A percentile compares a stretch with the other conserved stretches of the same genome.
Conservation (phyloP, 2,329 filamentous ascomycete species). For the Aspergillus clavatus region DNA sequence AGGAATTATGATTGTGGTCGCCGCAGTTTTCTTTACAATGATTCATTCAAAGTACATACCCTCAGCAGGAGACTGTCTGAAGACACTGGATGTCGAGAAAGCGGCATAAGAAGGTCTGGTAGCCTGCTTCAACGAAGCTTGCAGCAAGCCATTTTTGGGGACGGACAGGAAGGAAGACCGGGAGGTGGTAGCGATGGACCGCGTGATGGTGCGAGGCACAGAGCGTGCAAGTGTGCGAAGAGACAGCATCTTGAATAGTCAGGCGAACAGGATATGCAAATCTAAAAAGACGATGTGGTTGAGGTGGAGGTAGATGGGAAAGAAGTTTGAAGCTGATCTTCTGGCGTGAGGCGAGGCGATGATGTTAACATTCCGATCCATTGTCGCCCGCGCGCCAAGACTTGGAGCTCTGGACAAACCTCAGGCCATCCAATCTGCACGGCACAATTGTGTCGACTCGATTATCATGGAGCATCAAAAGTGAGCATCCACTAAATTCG, state of each 20-base stretch:
- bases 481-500: too few species aligned
- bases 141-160: conserved; percentile 49
- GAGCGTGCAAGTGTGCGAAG: conserved; percentile 62
- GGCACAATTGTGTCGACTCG: too few species aligned
- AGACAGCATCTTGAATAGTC: conserved; percentile 59
- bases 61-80: conserved; percentile 44
- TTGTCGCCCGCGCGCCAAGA: conserved; percentile 23
- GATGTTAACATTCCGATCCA: conserved; percentile 25
- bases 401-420: conserved; percentile 1
- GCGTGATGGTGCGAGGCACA: conserved; percentile 59
- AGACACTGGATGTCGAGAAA: conserved; percentile 43
- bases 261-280: neutral
- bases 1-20: neutral
- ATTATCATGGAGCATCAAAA: too few species aligned
- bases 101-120: conserved; percentile 40
- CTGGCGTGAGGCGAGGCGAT: conserved; percentile 18
- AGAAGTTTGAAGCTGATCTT: conserved; percentile 5
- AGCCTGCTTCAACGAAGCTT: conserved; percentile 45
- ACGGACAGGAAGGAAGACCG: conserved; percentile 47
- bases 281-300: neutral
- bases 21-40: neutral
- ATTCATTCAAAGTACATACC: conserved; percentile 29
- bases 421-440: neutral
- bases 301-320: neutral
- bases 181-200: conserved; percentile 50